Evolutionary conservation across 208 protist genomes (phyloP).

Genomic region (Trypanosoma conorhini): DNA sequence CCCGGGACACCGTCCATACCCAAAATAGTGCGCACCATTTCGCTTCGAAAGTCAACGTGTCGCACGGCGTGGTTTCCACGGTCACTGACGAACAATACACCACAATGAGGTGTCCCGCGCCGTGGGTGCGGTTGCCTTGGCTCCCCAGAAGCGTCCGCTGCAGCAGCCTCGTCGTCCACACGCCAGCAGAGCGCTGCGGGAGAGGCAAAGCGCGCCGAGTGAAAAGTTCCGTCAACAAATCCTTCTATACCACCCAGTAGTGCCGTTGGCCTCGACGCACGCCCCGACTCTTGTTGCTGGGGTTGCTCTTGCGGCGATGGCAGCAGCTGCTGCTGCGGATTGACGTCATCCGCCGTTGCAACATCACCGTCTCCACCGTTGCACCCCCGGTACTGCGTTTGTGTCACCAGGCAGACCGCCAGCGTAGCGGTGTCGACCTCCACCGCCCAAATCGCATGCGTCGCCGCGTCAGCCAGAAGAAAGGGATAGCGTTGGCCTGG

Average conservation of each 20-base stretch:
- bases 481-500: conserved; percentile 33
- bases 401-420: conserved; percentile 26
- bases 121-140: neutral
- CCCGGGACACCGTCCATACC: conserved; percentile 68
- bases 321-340: conserved; percentile 1
- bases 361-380: neutral
- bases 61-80: conserved; percentile 72
- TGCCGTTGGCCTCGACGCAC: conserved; percentile 14
- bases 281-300: neutral
- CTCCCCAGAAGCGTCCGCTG: neutral
- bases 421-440: conserved; percentile 32
- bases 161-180: conserved; percentile 27
- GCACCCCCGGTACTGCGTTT: conserved; percentile 11
- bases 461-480: conserved; percentile 45
- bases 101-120: conserved; percentile 11
- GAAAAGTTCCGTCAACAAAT: conserved; percentile 77
- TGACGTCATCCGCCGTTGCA: neutral
- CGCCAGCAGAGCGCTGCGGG: conserved; percentile 81
- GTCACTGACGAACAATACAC: conserved; percentile 82
- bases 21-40: conserved; percentile 67
- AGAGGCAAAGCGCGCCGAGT: conserved; percentile 51
- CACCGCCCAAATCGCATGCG: conserved; percentile 69
- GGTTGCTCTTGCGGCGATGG: no score
- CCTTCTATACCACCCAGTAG: conserved; percentile 46
- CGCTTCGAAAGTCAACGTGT: conserved; percentile 60